Evolutionary conservation across 371 early-diverging fungal genomes (phyloP), one percentile per base, ranked within the genome.

Genomic region (Syncephalis plumigaleata): DNA sequence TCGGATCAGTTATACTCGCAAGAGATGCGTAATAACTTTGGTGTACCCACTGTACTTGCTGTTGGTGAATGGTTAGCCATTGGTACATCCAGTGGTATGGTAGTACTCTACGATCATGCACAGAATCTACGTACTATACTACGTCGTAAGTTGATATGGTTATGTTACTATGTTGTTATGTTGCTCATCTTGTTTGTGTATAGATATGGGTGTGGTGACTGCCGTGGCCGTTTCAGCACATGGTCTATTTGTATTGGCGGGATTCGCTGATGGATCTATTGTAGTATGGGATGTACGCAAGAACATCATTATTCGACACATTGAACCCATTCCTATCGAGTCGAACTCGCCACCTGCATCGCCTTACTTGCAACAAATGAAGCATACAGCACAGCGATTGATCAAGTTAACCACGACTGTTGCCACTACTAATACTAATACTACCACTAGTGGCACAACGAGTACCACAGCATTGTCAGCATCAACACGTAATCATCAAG

Each of bases 201-300:
- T 70, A 15, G 75, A 81, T 37, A 50, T 69, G 20, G 87, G 87
- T 1, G 64, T 79, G 0, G 84, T 83, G 3, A 81, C 80, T 1
- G 69, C 84, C 0, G 54, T 86, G n/a, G 71, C 79, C 22, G 66
- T 86, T n/a, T 78, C 81, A 9, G 60, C 75, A 1, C 80, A 83
- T 54, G 74, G 76, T 44, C 70, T 67, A 1, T 70, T 70, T 16
- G 62, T 86, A 56, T 77, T 69, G 1, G 71, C 74, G 49, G 87
- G 87, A 2, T 75, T 82, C 50, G 76, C 76, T 20, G 65, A 68
- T 44, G 87, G 87, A 3, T 62, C 66, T 49, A 75, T 86, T 48
- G 59, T 71, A 20, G 67, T 84, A 2, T 86, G 87, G 87, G 81
- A 86, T 57, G 55, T 81, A 11, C 70, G 70, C 16, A 70, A 73